Percentiles rank a stretch among this genome's conserved stretches.
Conservation (phyloP, 495 filamentous ascomycete genomes). For the Astrothelium subdiscretum region DNA sequence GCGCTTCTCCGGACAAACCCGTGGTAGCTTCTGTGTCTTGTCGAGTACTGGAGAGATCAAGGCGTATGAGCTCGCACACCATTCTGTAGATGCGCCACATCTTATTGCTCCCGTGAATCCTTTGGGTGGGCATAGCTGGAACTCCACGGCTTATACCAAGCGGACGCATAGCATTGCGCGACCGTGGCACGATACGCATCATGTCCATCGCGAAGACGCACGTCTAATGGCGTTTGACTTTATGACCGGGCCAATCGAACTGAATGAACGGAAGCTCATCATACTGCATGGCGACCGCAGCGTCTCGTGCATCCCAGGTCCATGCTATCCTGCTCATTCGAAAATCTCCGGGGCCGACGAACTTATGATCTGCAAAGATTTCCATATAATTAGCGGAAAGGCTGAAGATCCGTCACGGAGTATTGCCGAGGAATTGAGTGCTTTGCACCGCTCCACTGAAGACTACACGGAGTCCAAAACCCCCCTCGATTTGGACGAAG, state of each 20-base stretch:
- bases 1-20: conserved; percentile 63
- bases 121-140: neutral
- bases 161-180: neutral
- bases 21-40: conserved; percentile 62
- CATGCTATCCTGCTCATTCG: neutral
- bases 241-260: neutral
- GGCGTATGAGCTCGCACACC: neutral
- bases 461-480: neutral
- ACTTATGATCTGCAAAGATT: conserved; percentile 4
- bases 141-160: neutral
- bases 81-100: neutral
- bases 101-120: neutral
- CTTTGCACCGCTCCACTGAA: neutral
- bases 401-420: neutral
- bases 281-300: conserved; percentile 4
- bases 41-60: conserved; percentile 71
- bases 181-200: neutral
- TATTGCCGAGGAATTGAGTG: neutral
- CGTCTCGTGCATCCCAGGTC: conserved; percentile 5
- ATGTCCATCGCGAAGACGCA: neutral
- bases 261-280: neutral
- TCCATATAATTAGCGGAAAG: neutral
- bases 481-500: neutral
- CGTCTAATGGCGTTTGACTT: conserved; percentile 16
- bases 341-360: conserved; percentile 5